phyloP scores from a whole-genome alignment of 352 stramenopile genomes.

The Globisporangium solare region DNA sequence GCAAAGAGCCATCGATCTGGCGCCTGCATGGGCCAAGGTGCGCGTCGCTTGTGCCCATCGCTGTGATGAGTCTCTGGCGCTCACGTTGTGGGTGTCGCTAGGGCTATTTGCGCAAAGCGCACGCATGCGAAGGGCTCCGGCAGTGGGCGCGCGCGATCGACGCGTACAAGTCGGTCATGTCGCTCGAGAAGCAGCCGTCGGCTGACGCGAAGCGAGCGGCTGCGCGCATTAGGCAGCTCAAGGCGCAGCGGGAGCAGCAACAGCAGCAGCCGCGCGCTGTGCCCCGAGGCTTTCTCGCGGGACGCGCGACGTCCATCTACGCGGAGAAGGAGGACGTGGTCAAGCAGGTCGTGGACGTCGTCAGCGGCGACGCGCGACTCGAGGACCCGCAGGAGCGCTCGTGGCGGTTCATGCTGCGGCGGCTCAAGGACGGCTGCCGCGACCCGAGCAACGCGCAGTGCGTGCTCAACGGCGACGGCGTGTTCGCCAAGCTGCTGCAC shows the following conservation, averaged over 20 bases:
- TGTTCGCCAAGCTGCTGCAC: conserved; percentile 74
- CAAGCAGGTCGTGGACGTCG: conserved; percentile 18
- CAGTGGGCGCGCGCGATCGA: conserved; percentile 56
- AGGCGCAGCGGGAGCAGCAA: conserved; percentile 12
- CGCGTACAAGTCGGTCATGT: conserved; percentile 71
- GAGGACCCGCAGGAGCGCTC: conserved; percentile 34
- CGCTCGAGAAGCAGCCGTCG: conserved; percentile 52
- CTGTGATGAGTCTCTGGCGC: no score
- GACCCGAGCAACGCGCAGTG: conserved; percentile 54
- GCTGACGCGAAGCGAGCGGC: conserved; percentile 60
- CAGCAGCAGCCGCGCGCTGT: conserved; percentile 16
- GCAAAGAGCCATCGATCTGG: conserved; percentile 61
- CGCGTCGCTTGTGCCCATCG: no score
- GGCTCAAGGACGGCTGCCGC: conserved; percentile 59
- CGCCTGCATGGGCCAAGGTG: conserved; percentile 89
- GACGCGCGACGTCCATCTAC: conserved; percentile 50
- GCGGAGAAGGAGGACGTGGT: conserved; percentile 53
- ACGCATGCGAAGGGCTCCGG: conserved; percentile 66
- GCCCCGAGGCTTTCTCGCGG: conserved; percentile 46
- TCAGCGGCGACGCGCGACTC: conserved; percentile 13
- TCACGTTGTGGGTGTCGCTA: no score
- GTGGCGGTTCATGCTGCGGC: conserved; percentile 65
- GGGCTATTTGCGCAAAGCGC: conserved; percentile 88
- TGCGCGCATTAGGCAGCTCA: conserved; percentile 11
- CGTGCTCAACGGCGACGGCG: conserved; percentile 60